Evolutionary conservation across 352 stramenopile species (phyloP).

Genomic region (Pythium biforme): DNA sequence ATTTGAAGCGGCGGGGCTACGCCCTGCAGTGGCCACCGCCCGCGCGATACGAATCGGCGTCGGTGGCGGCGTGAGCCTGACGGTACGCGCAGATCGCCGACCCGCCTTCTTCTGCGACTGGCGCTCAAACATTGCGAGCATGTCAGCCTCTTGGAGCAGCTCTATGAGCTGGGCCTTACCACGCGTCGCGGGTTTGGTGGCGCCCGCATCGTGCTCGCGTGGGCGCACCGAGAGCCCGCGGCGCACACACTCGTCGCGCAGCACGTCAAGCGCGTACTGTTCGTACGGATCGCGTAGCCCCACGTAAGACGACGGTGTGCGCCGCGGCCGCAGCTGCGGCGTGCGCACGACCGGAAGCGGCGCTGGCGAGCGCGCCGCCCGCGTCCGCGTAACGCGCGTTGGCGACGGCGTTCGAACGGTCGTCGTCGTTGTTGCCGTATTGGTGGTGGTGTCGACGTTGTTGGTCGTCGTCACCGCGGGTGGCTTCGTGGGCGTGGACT

Average conservation of each 20-base stretch:
- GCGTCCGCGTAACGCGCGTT: not conserved
- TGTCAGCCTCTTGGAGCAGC: slow-evolving; percentile 39
- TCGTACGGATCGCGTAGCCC: slow-evolving; percentile 47
- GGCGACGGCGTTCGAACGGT: not conserved
- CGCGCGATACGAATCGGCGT: slow-evolving; percentile 3
- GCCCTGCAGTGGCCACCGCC: too few relatives aligned
- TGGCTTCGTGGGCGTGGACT: not conserved
- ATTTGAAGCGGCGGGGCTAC: not conserved
- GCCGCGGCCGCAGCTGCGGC: slow-evolving; percentile 13
- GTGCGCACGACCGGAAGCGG: not conserved
- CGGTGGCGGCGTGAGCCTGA: slow-evolving; percentile 9
- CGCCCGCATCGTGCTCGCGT: slow-evolving; percentile 10
- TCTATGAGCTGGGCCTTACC: slow-evolving; percentile 30
- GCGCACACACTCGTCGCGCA: slow-evolving; percentile 36
- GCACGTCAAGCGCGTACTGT: slow-evolving; percentile 26
- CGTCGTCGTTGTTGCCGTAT: not conserved
- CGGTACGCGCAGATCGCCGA: not conserved
- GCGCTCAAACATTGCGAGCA: slow-evolving; percentile 17
- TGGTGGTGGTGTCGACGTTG: too few relatives aligned
- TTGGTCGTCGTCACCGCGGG: not conserved
- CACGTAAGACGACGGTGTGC: not conserved
- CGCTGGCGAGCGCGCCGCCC: not conserved
- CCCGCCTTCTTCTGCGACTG: slow-evolving; percentile 17
- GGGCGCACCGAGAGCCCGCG: slow-evolving; percentile 26
- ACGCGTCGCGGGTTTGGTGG: slow-evolving; percentile 9